Evolutionary conservation across 106 monocot species (phyloP), one percentile per base, ranked within the genome.

Genomic region (Platanthera zijinensis): DNA sequence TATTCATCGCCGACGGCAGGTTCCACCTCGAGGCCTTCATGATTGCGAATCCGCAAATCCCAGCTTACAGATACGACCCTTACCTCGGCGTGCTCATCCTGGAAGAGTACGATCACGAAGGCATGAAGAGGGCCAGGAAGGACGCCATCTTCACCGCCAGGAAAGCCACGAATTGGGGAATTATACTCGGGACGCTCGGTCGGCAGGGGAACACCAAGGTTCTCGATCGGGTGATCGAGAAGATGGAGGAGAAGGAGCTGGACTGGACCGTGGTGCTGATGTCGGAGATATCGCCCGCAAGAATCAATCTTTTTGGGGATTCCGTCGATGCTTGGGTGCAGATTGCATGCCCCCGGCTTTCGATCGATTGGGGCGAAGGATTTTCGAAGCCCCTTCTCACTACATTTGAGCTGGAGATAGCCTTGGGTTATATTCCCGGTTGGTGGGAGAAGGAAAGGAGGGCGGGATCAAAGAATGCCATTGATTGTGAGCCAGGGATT

Each of bases 1-100:
- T 99, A 9, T 99, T 99, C 22, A 94, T 99, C 3, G 94, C 99
- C 0, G 99, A 99, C 10, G 99, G 99, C 0, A 79, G 99, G 50
- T 99, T 99, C 76, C 99, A 99, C 70, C 86, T 99, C 1, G 99
- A 99, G 79, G 99, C 99, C 10, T 94, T 99, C 83, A 99, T 99
- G 99, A 99, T 99, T 17, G 99, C 99, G 0, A 99, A 99, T 50
- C 99, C 99, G 2, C 48, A 76, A 15, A 79, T 94, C 50, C 81
- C 69, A 46, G 92, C 99, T 0, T 94, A 87, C 73, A 84, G 99
- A n/a, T 99, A 88, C 46, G 99, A 99, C 51, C 99, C 99, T 7
- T 99, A 85, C 69, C 74, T 88, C 1, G 91, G 94, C 2, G 80
- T 84, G 1, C 73, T 99, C 32, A 82, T 90, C 62, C n/a, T 86